Base-by-base conservation (phyloP, 768 basidiomycete species). In the Lepiota venenata region DNA sequence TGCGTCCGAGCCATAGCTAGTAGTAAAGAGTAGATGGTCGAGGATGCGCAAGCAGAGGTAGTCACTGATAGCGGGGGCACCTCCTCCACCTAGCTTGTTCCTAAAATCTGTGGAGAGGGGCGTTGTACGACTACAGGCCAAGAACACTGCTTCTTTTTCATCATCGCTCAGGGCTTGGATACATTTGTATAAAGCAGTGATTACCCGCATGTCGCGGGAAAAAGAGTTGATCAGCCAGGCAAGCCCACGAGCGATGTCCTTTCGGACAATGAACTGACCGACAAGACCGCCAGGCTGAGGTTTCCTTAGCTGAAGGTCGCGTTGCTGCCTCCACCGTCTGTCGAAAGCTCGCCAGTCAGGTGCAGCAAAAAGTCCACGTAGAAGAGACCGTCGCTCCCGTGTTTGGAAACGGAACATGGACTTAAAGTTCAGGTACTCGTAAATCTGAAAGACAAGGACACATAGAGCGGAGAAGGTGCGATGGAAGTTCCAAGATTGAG, bases 401-500 rank as follows among this genome's bases (percentile, higher is more conserved):
- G 37, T 49, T 38, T 21, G 16, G 25, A 12, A 49, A 38, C 21
- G 47, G n/a, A 49, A 49, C 22, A 49, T 22, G 36, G 47, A 49
- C 15, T 49, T 39, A 32, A 49, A 20, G 20, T 49, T 49, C 36
- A 49, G 15, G 8, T 20, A 22, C 36, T 49, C 47, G 12, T 11
- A 21, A 12, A 49, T 36, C 14, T 21, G 50, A 21, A 16, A 36
- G 25, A 40, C 16, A 50, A 32, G 10, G 39, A 46, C 37, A 44
- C 38, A 52, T 18, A 47, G 29, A n/a, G 50, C 38, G 14, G 58
- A 57, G 18, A 42, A 45, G 15, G 52, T 7, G 14, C 47, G 55
- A 18, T 56, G 52, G 47, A 64, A 65, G 4, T 60, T 50, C 66
- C 67, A 66, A 2, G 66, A 58, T 43, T 66, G 66, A 0, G 64